A percentile compares a stretch with the other conserved stretches of the same genome.
These are phyloP conservation scores for Ophiocordyceps robertsii DNA, from an alignment of 2,329 filamentous ascomycete genomes.

Conservation along the genomic window DNA sequence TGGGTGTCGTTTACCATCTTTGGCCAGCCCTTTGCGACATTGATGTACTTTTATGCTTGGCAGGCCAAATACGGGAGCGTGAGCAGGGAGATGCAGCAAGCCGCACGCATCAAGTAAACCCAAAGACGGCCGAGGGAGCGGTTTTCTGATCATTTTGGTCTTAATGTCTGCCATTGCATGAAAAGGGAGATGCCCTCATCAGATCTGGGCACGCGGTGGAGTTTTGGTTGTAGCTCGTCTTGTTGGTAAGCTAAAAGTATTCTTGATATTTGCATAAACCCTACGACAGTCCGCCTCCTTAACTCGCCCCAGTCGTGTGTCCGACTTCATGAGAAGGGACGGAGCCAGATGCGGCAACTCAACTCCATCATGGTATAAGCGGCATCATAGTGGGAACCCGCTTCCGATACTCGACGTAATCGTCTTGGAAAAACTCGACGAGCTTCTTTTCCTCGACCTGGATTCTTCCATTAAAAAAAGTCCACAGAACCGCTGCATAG, in stretches of 20 bases:
- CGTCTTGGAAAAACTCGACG: constrained; percentile 67
- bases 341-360: background rate
- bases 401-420: constrained; percentile 63
- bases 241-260: background rate
- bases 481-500: constrained; percentile 68
- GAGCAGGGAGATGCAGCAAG: constrained; percentile 27
- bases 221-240: background rate
- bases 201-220: background rate
- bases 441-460: constrained; percentile 65
- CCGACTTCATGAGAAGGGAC: background rate
- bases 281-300: background rate
- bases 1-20: constrained; percentile 95
- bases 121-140: too few relatives aligned
- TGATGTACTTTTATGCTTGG: constrained; percentile 97
- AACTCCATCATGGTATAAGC: constrained; percentile 28
- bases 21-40: constrained; percentile 80
- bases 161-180: too few relatives aligned
- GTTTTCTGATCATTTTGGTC: too few relatives aligned
- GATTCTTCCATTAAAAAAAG: constrained; percentile 69
- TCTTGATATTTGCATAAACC: background rate
- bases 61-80: constrained; percentile 92
- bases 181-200: too few relatives aligned
- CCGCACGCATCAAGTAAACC: background rate
- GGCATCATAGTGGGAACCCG: constrained; percentile 70
- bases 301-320: background rate